Evolutionary conservation across 495 filamentous ascomycete species (phyloP).

Genomic region (Tuber aestivum): DNA sequence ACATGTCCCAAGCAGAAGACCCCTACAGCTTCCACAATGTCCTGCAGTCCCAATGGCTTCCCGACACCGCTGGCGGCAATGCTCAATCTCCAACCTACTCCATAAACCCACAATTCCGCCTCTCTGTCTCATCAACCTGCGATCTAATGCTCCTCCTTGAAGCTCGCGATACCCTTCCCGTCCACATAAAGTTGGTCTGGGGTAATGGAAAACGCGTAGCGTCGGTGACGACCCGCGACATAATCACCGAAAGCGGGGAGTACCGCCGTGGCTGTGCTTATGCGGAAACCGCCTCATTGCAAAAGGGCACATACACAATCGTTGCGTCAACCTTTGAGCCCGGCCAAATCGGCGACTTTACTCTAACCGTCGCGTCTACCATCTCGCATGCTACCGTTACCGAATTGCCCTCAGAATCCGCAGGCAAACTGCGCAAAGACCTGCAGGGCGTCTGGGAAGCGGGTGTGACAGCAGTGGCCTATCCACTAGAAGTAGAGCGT

Average conservation of each 20-base stretch:
- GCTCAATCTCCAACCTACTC: constrained; percentile 67
- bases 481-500: constrained; percentile 28
- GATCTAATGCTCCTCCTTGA: constrained; percentile 61
- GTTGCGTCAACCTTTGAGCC: constrained; percentile 84
- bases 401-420: constrained; percentile 48
- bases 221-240: constrained; percentile 63
- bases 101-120: constrained; percentile 73
- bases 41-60: constrained; percentile 62
- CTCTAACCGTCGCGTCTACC: constrained; percentile 57
- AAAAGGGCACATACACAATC: constrained; percentile 72
- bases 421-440: constrained; percentile 29
- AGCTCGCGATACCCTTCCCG: constrained; percentile 56
- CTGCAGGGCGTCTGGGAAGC: constrained; percentile 30
- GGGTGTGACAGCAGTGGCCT: constrained; percentile 35
- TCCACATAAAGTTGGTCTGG: constrained; percentile 80
- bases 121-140: constrained; percentile 49
- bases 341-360: constrained; percentile 67
- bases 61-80: constrained; percentile 75
- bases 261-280: constrained; percentile 74
- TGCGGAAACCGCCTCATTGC: constrained; percentile 48
- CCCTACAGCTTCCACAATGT: constrained; percentile 53
- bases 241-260: constrained; percentile 72
- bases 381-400: constrained; percentile 51
- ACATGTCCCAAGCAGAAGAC: constrained; percentile 56
- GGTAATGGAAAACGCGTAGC: constrained; percentile 64